Base-by-base conservation (phyloP, 2,329 filamentous ascomycete species). In the Stagonosporopsis rhizophila region DNA sequence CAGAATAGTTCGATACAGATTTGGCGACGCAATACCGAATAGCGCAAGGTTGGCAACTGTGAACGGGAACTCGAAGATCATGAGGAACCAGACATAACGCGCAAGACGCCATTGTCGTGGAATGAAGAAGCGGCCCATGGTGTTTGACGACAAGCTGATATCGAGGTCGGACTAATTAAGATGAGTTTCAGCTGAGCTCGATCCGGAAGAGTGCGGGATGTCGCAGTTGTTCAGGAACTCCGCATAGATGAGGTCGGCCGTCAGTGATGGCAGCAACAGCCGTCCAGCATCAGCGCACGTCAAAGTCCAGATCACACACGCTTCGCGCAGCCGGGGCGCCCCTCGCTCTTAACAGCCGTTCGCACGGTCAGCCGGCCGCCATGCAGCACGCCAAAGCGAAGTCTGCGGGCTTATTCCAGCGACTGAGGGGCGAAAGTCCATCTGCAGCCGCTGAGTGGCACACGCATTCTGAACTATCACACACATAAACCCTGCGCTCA, bases 1-100 rank as follows among this genome's bases (percentile, higher is more conserved):
- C 67, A 93, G 79, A 62, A 83, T 84, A 8, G 86, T 87, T 42
- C 90, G 85, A 75, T 88, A 93, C 50, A 87, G 81, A 72, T 92
- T 84, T 15, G 90, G 89, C 64, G 89, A 87, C 30, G 89, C 84
- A 67, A 93, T 86, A 64, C 86, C 89, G 71, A 89, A 90, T 48
- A 93, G 81, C 34, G 89, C 83, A 61, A 94, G 82, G 45, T 85
- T 78, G 15, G 86, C 83, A 52, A 94, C 80, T 22, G 87, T 85
- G 60, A 87, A 83, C 34, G 79, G 76, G 48, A 93, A 82, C 77
- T 94, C 90, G 47, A 87, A 69, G 45, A 85, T 68, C 79, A 93
- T 85, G 61, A 90, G 79, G 44, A 73, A 80, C 60, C 82, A 78
- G 63, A 86, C 76, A 59, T 82, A 59, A 61, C 79, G 81, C 38